Percentiles rank a stretch among this genome's conserved stretches.
phyloP scores from a whole-genome alignment of 148 eudicot species.

The Camellia sinensis region DNA sequence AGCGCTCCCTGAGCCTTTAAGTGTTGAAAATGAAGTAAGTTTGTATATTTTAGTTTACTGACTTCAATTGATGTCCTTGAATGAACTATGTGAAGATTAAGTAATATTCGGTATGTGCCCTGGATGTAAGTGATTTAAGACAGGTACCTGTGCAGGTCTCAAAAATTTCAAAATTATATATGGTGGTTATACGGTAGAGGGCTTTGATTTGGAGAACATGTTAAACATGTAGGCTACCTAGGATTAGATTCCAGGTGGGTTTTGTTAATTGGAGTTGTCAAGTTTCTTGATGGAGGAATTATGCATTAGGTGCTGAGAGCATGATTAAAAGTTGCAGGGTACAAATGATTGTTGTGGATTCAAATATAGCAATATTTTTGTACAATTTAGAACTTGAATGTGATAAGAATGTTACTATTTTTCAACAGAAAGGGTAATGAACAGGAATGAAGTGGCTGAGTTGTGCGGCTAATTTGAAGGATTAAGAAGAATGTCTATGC shows the following conservation, averaged over 20 bases:
- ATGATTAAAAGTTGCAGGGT: neutral
- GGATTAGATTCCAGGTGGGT: neutral
- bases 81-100: neutral
- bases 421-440: too few relatives aligned
- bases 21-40: slow-evolving; percentile 61
- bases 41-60: neutral
- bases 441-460: neutral
- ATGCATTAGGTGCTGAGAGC: neutral
- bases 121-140: neutral
- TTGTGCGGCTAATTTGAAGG: neutral
- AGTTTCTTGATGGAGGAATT: neutral
- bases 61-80: neutral
- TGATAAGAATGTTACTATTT: too few relatives aligned
- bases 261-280: neutral
- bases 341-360: slow-evolving; percentile 4
- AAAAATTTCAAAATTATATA: neutral
- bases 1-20: slow-evolving; percentile 47
- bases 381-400: too few relatives aligned
- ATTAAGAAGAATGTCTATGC: slow-evolving; percentile 2
- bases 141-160: neutral
- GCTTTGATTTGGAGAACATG: neutral
- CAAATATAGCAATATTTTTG: neutral
- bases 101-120: neutral
- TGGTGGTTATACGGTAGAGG: neutral
- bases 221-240: neutral